Base-by-base conservation (phyloP, 805 yeast genomes). In the Phaffomyces opuntiae region DNA sequence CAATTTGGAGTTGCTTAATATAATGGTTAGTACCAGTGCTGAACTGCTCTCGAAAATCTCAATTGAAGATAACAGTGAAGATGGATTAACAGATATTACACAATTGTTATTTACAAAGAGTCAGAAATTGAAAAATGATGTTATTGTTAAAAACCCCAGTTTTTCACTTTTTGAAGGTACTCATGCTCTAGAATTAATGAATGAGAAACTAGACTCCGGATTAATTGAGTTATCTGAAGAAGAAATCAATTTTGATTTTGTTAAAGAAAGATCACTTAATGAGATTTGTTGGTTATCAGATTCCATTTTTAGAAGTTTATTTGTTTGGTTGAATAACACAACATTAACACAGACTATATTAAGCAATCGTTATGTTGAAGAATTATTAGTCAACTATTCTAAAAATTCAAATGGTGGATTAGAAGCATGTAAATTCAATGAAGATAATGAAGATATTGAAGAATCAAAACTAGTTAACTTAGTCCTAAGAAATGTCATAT, bases 81-180 rank as follows among this genome's bases (percentile, higher is more conserved):
- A 35, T 34, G 32, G 31, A 4, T 16, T 31, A 14, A 38, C 39
- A 21, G 89, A 84, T 56, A 69, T 85, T n/a, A 84, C 90, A 0
- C 56, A 63, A 5, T 60, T 65, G n/a, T 66, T 85, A 36, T 69
- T 73, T 42, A 49, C 60, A 4, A 65, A 76, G 17, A 56, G 75
- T 36, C 46, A 56, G 12, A 53, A 49, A 3, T 60, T 82, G 35
- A 57, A 62, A 16, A 73, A 75, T 35, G 82, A 81, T 31, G 69
- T 74, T 40, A 79, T 91, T 17, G 76, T 77, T 5, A 79, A 79
- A 53, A 71, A 76, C 9, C 73, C 78, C 0, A 65, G 65, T 26
- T 87, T 88, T 64, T 77, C 80, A 45, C 70, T 91, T 39, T 69
- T 83, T 50, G 88, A 87, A 54, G 95, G 96, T 0, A 86, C 96